These are phyloP conservation scores for Quercus mongolica DNA, from an alignment of 306 rosid genomes.

Conservation along the genomic window DNA sequence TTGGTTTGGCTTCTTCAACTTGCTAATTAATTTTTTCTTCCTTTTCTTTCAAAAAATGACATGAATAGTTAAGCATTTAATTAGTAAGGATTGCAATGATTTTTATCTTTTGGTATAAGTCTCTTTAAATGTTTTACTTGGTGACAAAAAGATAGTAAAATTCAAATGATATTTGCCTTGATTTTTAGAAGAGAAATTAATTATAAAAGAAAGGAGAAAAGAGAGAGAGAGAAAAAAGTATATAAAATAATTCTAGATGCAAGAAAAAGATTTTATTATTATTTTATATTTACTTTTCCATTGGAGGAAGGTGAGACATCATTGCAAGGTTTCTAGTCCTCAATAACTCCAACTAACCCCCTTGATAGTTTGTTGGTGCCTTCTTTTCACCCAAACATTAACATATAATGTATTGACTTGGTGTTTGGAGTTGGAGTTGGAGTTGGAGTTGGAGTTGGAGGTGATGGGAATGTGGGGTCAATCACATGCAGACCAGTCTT, in stretches of 20 bases:
- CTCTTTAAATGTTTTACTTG: background rate
- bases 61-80: too few relatives aligned
- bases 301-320: constrained; percentile 25
- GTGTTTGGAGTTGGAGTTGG: background rate
- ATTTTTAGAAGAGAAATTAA: background rate
- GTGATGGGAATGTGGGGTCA: constrained; percentile 43
- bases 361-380: constrained; percentile 39
- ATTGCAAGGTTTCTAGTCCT: constrained; percentile 21
- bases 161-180: too few relatives aligned
- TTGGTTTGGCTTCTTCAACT: too few relatives aligned
- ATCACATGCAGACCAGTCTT: constrained; percentile 28
- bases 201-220: background rate
- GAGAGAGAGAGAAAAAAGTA: background rate
- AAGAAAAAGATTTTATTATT: background rate
- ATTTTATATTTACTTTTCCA: constrained; percentile 6
- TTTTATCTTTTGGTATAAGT: too few relatives aligned
- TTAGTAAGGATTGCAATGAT: too few relatives aligned
- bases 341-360: constrained; percentile 33
- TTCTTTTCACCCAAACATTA: constrained; percentile 28
- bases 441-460: constrained; percentile 17
- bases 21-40: too few relatives aligned
- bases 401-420: background rate
- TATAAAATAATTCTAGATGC: constrained; percentile 2
- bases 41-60: too few relatives aligned
- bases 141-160: background rate